These are phyloP conservation scores for Datura wrightii DNA, from an alignment of 257 asterid genomes.

Conservation along the genomic window DNA sequence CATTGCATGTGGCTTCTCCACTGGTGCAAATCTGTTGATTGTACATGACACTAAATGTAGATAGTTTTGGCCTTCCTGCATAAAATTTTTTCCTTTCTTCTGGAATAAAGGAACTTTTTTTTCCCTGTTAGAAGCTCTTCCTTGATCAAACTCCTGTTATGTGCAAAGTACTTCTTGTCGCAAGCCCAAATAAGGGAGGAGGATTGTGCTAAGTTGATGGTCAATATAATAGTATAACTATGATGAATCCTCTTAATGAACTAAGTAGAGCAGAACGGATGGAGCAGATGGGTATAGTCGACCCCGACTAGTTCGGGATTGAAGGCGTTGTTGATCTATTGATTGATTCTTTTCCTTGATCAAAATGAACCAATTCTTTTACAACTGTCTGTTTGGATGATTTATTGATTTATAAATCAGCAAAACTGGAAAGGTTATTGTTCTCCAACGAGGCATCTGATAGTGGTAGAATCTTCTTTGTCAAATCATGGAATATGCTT, in stretches of 20 bases:
- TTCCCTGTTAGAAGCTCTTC: background rate
- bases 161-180: background rate
- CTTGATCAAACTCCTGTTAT: background rate
- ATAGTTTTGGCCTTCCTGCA: background rate
- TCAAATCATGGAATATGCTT: constrained; percentile 13
- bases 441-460: background rate
- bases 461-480: constrained; percentile 17
- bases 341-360: constrained; percentile 6
- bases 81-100: background rate
- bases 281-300: background rate
- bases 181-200: background rate
- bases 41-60: background rate
- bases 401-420: background rate
- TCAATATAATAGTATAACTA: background rate
- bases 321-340: background rate
- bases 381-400: background rate
- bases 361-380: constrained; percentile 18
- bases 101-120: background rate
- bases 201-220: background rate
- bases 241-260: constrained; percentile 14
- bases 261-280: background rate
- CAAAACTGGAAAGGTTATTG: background rate
- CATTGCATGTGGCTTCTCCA: background rate
- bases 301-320: background rate
- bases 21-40: background rate